Evolutionary conservation across 495 filamentous ascomycete genomes (phyloP).

Genomic region (Pyrenula massariospora): DNA sequence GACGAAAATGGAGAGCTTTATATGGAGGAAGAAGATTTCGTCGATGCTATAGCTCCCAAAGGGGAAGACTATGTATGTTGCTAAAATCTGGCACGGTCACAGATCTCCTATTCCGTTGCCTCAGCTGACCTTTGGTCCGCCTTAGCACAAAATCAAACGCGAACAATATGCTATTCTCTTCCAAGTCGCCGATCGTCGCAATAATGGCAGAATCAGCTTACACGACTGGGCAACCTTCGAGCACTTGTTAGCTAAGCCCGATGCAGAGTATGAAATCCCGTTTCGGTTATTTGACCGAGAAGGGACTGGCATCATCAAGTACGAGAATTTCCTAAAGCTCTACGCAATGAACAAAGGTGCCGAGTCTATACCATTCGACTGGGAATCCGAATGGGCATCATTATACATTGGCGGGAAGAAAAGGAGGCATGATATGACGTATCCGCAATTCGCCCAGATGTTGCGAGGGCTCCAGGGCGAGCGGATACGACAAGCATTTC

Average conservation of each 20-base stretch:
- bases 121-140: slow-evolving; percentile 2
- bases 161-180: slow-evolving; percentile 93
- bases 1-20: slow-evolving; percentile 68
- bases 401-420: slow-evolving; percentile 81
- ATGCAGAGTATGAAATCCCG: slow-evolving; percentile 97
- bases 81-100: slow-evolving; percentile 1
- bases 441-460: slow-evolving; percentile 97
- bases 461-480: slow-evolving; percentile 91
- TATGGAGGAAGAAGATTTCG: slow-evolving; percentile 75
- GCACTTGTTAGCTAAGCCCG: slow-evolving; percentile 84
- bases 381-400: slow-evolving; percentile 94
- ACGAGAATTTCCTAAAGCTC: slow-evolving; percentile 66
- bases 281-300: slow-evolving; percentile 90
- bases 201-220: slow-evolving; percentile 58
- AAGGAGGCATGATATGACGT: slow-evolving; percentile 79
- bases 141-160: slow-evolving; percentile 90
- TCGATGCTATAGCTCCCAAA: slow-evolving; percentile 78
- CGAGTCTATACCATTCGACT: slow-evolving; percentile 83
- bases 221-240: slow-evolving; percentile 87
- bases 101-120: slow-evolving; percentile 5
- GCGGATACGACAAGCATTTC: slow-evolving; percentile 89
- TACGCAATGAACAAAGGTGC: slow-evolving; percentile 75
- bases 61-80: slow-evolving; percentile 79
- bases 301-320: slow-evolving; percentile 71
- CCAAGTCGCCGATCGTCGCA: slow-evolving; percentile 68